Conservation (phyloP, 768 basidiomycete species). For the Leucogyrophana mollusca region DNA sequence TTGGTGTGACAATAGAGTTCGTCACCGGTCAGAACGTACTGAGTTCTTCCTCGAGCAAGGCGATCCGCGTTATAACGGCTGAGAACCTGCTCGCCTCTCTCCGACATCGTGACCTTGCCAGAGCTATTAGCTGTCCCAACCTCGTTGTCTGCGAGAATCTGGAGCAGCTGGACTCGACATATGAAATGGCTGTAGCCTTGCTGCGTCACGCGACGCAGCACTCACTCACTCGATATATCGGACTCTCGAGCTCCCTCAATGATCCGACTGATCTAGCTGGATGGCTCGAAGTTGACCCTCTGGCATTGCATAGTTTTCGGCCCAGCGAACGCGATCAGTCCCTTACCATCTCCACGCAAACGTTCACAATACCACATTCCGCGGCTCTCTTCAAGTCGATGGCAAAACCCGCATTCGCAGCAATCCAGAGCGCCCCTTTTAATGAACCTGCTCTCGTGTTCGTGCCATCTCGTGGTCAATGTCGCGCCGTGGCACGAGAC, state of each 20-base stretch:
- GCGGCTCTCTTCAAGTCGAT: constrained; percentile 86
- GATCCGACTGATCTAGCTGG: constrained; percentile 78
- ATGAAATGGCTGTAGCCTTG: constrained; percentile 81
- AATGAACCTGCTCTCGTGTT: constrained; percentile 72
- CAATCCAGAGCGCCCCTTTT: constrained; percentile 49
- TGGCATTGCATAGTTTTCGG: constrained; percentile 70
- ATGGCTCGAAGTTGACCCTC: constrained; percentile 76
- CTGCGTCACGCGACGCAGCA: constrained; percentile 64
- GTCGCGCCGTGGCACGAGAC: constrained; percentile 70
- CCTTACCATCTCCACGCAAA: constrained; percentile 61
- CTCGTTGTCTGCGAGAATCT: constrained; percentile 83
- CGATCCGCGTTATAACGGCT: constrained; percentile 60
- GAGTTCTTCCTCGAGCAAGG: constrained; percentile 34
- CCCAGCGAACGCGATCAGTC: constrained; percentile 84
- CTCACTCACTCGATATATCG: constrained; percentile 69
- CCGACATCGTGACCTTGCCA: constrained; percentile 25
- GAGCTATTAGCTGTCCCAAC: constrained; percentile 40
- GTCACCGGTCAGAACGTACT: constrained; percentile 31
- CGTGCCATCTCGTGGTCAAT: constrained; percentile 83
- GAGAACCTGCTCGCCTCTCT: constrained; percentile 47
- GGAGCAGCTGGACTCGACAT: constrained; percentile 75
- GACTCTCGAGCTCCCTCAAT: constrained; percentile 72
- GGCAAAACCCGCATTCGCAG: constrained; percentile 84
- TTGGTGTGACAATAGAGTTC: constrained; percentile 40
- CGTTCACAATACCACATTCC: constrained; percentile 87